Base-by-base conservation (phyloP, 805 yeast species). In the Pichia scutulata region DNA sequence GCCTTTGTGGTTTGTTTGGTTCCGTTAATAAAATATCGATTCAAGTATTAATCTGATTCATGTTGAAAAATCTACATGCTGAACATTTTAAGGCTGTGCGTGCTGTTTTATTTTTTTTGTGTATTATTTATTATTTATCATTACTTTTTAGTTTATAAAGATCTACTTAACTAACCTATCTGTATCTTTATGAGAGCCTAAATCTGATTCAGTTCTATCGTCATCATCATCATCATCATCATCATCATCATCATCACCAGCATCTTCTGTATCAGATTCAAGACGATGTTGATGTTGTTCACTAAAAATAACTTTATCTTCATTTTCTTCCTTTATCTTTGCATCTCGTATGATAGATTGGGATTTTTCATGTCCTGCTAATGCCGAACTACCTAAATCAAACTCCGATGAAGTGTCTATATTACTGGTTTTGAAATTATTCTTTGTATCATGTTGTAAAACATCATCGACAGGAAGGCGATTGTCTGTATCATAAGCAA, bases 401-500 rank as follows among this genome's bases (percentile, higher is more conserved):
- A 48, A 48, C 23, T 39, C 51, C n/a, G 47, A 39, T 18, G 36
- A 41, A 3, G 22, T 8, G 8, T 41, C 19, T n/a, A 33, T 16
- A 33, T 33, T 33, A 33, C 8, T 3, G 3, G 9, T 8, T 33
- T 33, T 33, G 19, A n/a, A 33, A 10, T 33, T n/a, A n/a, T 33
- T 33, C 10, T 21, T 12, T 1, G 14, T 25, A 2, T 37, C 44
- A 44, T 16, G 47, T 39, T 23, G 52, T 26, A 18, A 7, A 5
- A 26, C 26, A 41, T 14, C 23, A 25, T 10, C 44, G n/a, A 40
- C 46, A 28, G 46, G 21, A n/a, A 28, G 30, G 9, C 47, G 39
- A n/a, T 47, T 49, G 41, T 46, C 48, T 4, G 52, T 45, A 41
- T 49, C 52, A 37, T 49, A 46, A 42, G 39, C 40, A 39, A 41